Conservation (phyloP, 495 filamentous ascomycete genomes). For the Amphirosellinia nigrospora region DNA sequence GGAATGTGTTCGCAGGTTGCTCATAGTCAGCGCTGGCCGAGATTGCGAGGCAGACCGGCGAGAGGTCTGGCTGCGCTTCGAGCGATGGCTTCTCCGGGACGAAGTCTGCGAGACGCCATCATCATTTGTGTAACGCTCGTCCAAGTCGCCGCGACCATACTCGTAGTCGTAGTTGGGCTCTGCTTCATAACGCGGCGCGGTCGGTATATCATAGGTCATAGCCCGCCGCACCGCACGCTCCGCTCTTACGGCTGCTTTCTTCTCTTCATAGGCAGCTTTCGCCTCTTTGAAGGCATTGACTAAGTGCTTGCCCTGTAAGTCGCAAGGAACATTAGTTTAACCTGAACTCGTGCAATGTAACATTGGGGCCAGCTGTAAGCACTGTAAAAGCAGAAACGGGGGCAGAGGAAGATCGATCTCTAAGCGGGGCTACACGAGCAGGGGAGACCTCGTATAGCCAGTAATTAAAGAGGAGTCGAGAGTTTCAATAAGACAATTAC, state of each 20-base stretch:
- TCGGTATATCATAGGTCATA: slow-evolving; percentile 49
- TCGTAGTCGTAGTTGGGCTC: slow-evolving; percentile 35
- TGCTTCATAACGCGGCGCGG: slow-evolving; percentile 35
- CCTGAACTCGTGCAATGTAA: not conserved
- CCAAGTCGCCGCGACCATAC: slow-evolving; percentile 28
- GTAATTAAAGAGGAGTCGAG: not conserved
- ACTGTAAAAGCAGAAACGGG: slow-evolving; percentile 28
- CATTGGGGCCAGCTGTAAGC: slow-evolving; percentile 14
- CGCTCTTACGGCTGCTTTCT: slow-evolving; percentile 76
- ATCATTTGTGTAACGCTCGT: slow-evolving; percentile 43
- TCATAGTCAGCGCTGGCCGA: slow-evolving; percentile 45
- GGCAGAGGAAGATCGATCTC: slow-evolving; percentile 16
- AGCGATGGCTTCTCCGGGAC: slow-evolving; percentile 44
- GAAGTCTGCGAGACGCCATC: slow-evolving; percentile 47
- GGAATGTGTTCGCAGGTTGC: slow-evolving; percentile 50
- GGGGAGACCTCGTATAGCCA: slow-evolving; percentile 12
- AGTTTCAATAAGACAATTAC: not conserved
- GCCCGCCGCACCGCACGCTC: slow-evolving; percentile 57
- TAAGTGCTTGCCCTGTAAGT: slow-evolving; percentile 79
- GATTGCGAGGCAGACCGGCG: slow-evolving; percentile 36
- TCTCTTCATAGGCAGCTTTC: slow-evolving; percentile 81
- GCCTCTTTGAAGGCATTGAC: slow-evolving; percentile 88
- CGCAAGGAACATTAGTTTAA: slow-evolving; percentile 15
- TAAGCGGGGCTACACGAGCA: slow-evolving; percentile 11
- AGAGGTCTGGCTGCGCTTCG: slow-evolving; percentile 32